Base-by-base conservation (phyloP, 148 eudicot genomes). In the Simmondsia chinensis region DNA sequence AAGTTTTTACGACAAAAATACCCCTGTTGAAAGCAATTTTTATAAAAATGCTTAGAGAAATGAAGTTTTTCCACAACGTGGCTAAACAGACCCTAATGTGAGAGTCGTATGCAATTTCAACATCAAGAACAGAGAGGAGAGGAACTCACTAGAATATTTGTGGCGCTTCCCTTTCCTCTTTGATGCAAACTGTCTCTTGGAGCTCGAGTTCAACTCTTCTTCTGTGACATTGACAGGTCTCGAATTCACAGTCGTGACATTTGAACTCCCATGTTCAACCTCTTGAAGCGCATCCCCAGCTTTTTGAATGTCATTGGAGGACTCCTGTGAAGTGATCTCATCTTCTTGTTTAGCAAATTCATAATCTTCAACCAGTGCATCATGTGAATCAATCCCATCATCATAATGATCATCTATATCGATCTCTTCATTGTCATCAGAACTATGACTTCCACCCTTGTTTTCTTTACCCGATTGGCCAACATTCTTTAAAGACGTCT, bases 391-490 rank as follows among this genome's bases (percentile, higher is more conserved):
- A 60, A 86, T 82, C 21, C 79, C 94, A 53, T 91, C 95, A 56
- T 91, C 94, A 72, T 85, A 91, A 56, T 74, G 95, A 60, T 86
- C 99, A 61, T 76, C 93, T 49, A 32, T 54, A 61, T 74, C 88
- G 48, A 48, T 57, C 7, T 66, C 77, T 39, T 64, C 70, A 21
- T 29, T 61, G 43, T 62, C 77, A 46, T 48, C 45, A 33, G 69
- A 49, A 39, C 33, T 57, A 59, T 57, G 75, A 21, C 60, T 39
- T 33, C 43, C 44, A 40, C 48, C 46, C 33, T 56, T 57, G 34
- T 40, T 61, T 48, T 52, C 67, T 34, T 39, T 60, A 44, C 44
- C 66, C 34, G 65, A 52, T 46, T 68, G 56, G 24, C 72, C 72
- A 53, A 53, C 64, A 49, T 50, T 64, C 61, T 82, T 82, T 55